Base-by-base conservation (phyloP, 2,329 filamentous ascomycete genomes). In the Claviceps capensis region DNA sequence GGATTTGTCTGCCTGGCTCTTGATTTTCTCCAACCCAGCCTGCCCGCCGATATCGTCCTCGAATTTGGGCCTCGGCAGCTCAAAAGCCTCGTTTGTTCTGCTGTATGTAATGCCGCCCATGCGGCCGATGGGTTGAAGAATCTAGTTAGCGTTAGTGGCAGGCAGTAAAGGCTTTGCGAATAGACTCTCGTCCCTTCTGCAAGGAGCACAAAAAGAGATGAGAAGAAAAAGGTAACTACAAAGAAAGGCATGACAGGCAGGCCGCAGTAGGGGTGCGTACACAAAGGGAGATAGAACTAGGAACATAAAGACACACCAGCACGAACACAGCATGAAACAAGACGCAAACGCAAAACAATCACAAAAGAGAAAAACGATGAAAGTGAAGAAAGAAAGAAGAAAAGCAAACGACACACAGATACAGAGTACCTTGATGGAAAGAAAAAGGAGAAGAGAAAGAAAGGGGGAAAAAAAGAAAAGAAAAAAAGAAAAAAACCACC, bases 71-170 rank as follows among this genome's bases (percentile, higher is more conserved):
- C 85, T 72, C 5, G 76, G 79, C 23, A 95, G 67, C 72, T 95
- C 89, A 26, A 88, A 69, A 0, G 72, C 83, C 56, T 90, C 81
- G 0, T 77, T 82, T 0, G 78, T 72, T 44, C 89, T 76, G 0
- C 77, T 85, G 64, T 95, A 97, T 0, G 85, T 85, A 60, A 96
- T 94, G 1, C 91, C 91, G 26, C 91, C 91, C 23, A 96, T 62
- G 40, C 91, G 79, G 57, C 80, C 81, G 16, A 95, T 76, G 0
- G 91, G 88, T 55, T 79, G 79, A 52, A 96, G 69, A 8, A 94
- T 75, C 69, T 83, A 43, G 1, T 19, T 2, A 8, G 22, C 16
- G 47, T 42, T 26, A 42, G 40, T 19, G 40, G 40, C 3, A 42
- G 40, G 26, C 26, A 30, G 26, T 3, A 23, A 23, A 5, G 8